Base-by-base conservation (phyloP, 371 early-diverging fungal species). In the Mortierella sp. region DNA sequence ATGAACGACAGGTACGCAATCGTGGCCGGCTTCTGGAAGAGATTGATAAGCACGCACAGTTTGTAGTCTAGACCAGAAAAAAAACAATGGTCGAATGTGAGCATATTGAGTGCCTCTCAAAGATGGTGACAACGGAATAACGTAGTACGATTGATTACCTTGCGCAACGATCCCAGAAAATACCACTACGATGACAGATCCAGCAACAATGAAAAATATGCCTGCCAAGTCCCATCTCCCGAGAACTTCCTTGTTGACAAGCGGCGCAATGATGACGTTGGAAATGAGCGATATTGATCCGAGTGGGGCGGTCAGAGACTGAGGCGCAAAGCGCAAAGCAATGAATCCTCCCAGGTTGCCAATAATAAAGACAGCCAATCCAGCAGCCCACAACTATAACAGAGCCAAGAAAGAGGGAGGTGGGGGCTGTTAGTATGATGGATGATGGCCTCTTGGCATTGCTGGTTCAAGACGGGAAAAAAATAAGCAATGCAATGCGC, bases 281-380 rank as follows among this genome's bases (percentile, higher is more conserved):
- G 95, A 92, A 11, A 97, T 94, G 26, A 97, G 90, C 0, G 97
- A 94, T 8, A 95, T 91, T 6, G 96, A 95, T 46, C 96, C 95
- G 44, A 97, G 90, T 5, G 95, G 96, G 0, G 96, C 96, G 16
- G 96, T 90, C 40, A 97, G 87, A 1, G 96, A 96, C 88, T 97
- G 97, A 5, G 96, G 94, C 9, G 97, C 97, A 83, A 96, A 97
- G 54, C 95, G 91, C 74, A 97, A 89, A 0, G 97, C 96, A 40
- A 92, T 82, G 78, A 96, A 96, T 76, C 94, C 93, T 77, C 93
- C 82, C n/a, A 95, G 80, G 81, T 95, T 96, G 44, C 96, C 96
- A 31, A 95, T 57, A 24, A 92, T 88, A 78, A 96, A 97, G 8
- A 96, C 89, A 0, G 90, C 43, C 40, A 95, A 81, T 11, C 97